Percentiles rank a stretch among this genome's conserved stretches.
These are phyloP conservation scores for Tolypocladium cylindrosporum DNA, from an alignment of 2,329 filamentous ascomycete genomes.

Conservation along the genomic window DNA sequence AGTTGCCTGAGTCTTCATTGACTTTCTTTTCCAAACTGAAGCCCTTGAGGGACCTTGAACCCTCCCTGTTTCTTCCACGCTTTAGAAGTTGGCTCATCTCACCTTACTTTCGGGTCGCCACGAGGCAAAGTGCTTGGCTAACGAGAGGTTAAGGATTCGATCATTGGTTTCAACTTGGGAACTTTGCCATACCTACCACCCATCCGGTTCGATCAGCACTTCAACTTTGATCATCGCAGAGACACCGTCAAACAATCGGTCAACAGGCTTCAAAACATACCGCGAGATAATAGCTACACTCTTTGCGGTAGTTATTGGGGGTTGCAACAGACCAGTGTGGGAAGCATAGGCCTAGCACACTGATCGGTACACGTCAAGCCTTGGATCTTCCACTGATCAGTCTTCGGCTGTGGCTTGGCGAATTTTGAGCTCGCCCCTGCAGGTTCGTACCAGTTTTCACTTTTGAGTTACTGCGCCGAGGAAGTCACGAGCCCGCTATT, in stretches of 20 bases:
- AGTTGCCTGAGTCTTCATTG: neutral
- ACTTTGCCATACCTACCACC: neutral
- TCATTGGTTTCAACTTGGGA: neutral
- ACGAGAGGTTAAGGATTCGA: neutral
- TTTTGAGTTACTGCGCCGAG: neutral
- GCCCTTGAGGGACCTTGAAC: neutral
- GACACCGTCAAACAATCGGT: no score
- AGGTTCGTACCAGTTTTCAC: neutral
- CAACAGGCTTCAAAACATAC: neutral
- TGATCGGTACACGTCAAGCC: neutral
- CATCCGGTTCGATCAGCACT: neutral
- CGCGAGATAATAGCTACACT: neutral
- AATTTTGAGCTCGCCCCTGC: neutral
- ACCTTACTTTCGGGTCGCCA: neutral
- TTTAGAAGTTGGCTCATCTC: no score
- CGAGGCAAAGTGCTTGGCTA: neutral
- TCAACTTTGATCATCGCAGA: neutral
- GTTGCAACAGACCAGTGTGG: neutral
- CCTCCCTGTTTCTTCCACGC: no score
- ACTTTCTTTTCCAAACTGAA: neutral
- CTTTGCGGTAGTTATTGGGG: no score
- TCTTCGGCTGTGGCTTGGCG: neutral
- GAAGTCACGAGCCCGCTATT: neutral
- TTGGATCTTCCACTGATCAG: neutral
- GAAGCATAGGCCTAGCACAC: neutral